Conservation (phyloP, 768 basidiomycete species). For the Gloeophyllum trabeum region DNA sequence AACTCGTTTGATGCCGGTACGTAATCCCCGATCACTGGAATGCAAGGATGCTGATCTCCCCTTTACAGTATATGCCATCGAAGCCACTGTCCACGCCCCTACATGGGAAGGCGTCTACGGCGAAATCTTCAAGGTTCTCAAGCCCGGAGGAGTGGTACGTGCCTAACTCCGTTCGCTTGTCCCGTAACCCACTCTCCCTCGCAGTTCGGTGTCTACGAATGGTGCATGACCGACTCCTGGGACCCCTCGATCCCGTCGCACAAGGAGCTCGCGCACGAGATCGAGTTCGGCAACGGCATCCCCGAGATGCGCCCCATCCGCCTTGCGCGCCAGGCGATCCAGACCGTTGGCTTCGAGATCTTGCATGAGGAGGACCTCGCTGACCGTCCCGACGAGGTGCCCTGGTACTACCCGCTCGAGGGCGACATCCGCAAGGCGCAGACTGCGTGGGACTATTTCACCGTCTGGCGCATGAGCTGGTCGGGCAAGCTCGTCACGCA, state of each 20-base stretch:
- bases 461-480: constrained; percentile 85
- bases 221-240: constrained; percentile 97
- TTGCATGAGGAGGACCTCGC: constrained; percentile 93
- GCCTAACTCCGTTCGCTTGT: neutral
- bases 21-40: constrained; percentile 13
- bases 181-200: constrained; percentile 1
- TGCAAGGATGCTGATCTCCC: constrained; percentile 2
- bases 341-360: constrained; percentile 77
- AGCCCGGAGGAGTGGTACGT: constrained; percentile 90
- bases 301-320: constrained; percentile 87
- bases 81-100: constrained; percentile 95
- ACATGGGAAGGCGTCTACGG: constrained; percentile 93
- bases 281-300: constrained; percentile 94
- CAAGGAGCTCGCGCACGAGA: constrained; percentile 82
- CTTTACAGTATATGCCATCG: constrained; percentile 83
- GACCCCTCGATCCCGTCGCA: constrained; percentile 78
- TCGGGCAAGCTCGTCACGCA: constrained; percentile 80
- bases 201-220: constrained; percentile 97
- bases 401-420: constrained; percentile 97
- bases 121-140: constrained; percentile 86
- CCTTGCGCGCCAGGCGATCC: constrained; percentile 64
- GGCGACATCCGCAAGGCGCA: constrained; percentile 90
- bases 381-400: constrained; percentile 60
- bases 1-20: constrained; percentile 89
- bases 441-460: constrained; percentile 85